Conservation (phyloP, 2,329 filamentous ascomycete genomes). For the Ampelomyces quisqualis region DNA sequence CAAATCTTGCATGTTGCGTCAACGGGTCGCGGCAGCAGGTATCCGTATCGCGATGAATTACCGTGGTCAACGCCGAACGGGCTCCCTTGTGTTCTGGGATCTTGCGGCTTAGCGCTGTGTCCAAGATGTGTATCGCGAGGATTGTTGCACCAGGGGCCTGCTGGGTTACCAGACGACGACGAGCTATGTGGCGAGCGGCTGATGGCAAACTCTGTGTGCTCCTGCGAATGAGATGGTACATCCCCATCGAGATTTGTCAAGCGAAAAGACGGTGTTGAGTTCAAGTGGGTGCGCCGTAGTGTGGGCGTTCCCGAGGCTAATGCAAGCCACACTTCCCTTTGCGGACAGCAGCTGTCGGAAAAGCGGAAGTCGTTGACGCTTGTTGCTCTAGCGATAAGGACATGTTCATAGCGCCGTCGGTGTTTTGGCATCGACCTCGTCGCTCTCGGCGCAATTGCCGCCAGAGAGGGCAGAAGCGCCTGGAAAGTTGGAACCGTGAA, state of each 20-base stretch:
- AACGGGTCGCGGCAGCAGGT: too few relatives aligned
- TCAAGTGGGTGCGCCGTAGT: not conserved
- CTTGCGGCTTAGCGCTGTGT: too few relatives aligned
- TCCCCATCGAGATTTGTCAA: not conserved
- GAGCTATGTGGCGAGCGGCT: not conserved
- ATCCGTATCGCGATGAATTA: too few relatives aligned
- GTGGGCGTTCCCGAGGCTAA: conserved; percentile 2
- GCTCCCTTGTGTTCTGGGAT: too few relatives aligned
- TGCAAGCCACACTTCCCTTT: conserved; percentile 5
- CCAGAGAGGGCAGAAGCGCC: conserved; percentile 1
- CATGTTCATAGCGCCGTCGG: conserved; percentile 4
- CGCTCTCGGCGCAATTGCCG: not conserved
- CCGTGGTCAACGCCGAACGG: too few relatives aligned
- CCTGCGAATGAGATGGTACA: not conserved
- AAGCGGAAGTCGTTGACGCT: conserved; percentile 14
- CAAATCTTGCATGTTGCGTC: too few relatives aligned
- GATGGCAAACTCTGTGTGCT: not conserved
- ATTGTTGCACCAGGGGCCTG: not conserved
- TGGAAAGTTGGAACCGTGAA: conserved; percentile 26
- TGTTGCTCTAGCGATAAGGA: conserved; percentile 14
- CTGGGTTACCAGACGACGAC: not conserved
- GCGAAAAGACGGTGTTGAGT: conserved; percentile 5
- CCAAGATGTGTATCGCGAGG: not conserved
- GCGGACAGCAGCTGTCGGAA: conserved; percentile 8
- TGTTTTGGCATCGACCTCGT: not conserved